Evolutionary conservation across 768 basidiomycete species (phyloP), one percentile per base, ranked within the genome.

Genomic region (Boletellus sp.): DNA sequence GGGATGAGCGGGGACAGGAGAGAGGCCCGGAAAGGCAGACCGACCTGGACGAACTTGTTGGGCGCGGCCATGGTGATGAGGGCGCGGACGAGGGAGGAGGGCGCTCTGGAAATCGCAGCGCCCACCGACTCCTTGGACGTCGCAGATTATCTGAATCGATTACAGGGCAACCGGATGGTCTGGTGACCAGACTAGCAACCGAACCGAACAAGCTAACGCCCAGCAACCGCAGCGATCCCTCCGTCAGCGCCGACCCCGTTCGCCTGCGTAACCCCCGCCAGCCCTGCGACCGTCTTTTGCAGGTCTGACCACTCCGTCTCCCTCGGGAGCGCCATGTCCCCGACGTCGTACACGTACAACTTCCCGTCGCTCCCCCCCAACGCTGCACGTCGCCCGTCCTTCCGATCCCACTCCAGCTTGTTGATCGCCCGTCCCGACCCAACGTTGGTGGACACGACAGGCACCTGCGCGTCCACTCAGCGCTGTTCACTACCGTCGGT

Each of bases 261-360:
- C 40, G 64, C 43, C 42, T 72, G 71, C 7, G 67, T 81, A 34
- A 81, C 83, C 12, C 78, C 78, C 17, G 59, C 60, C 55, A 94
- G 78, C 2, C 85, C 85, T 17, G 86, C 79, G 10, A 97, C 64
- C 9, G 85, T 89, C 75, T 87, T 88, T 67, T 95, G 91, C 75
- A 97, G 69, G 54, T 96, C 92, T 3, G 83, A 80, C 95, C 95
- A 98, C 68, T 98, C 95, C 6, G 81, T 78, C 69, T 98, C 95
- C 50, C 90, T 73, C 1, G 94, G 90, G 20, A 89, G 76, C 1
- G 83, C 87, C 77, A 90, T 83, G 61, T 97, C 94, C 11, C 94
- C 92, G 54, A 98, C 83, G 64, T 97, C 95, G 65, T 95, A 98
- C 32, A 99, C 78, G 69, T 96, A 95, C 51, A 99, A 70, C 55